phyloP scores from a whole-genome alignment of 176 grass and related monocot species.

The Phoenix roebelenii region DNA sequence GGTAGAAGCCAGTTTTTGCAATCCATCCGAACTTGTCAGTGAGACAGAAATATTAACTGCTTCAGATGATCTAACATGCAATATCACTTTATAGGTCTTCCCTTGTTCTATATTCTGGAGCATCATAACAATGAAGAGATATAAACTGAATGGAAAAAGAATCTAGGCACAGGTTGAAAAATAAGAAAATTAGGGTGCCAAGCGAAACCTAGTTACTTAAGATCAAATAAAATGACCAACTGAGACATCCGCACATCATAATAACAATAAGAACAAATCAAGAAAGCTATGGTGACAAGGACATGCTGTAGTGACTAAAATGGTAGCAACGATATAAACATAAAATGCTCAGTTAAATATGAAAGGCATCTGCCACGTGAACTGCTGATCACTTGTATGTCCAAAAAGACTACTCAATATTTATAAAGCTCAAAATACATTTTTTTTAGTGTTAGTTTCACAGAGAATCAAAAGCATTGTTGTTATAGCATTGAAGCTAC shows the following conservation, averaged over 20 bases:
- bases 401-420: no score
- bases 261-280: no score
- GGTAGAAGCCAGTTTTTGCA: slow-evolving; percentile 42
- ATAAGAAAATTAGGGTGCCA: not conserved
- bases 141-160: slow-evolving; percentile 3
- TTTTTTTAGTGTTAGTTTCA: not conserved
- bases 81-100: slow-evolving; percentile 56
- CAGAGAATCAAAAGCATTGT: no score
- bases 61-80: slow-evolving; percentile 45
- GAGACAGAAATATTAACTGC: slow-evolving; percentile 37
- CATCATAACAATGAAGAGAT: not conserved
- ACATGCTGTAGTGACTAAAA: no score
- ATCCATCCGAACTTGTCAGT: slow-evolving; percentile 51
- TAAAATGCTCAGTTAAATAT: no score
- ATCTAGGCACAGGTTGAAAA: not conserved
- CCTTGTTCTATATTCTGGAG: slow-evolving; percentile 79
- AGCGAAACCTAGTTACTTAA: no score
- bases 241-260: no score
- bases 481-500: slow-evolving; percentile 1
- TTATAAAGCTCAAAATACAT: not conserved
- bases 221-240: no score
- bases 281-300: no score
- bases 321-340: no score
- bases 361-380: not conserved
- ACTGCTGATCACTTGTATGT: no score